phyloP scores from a whole-genome alignment of 202 grass and related monocot genomes.

The Musa balbisiana region DNA sequence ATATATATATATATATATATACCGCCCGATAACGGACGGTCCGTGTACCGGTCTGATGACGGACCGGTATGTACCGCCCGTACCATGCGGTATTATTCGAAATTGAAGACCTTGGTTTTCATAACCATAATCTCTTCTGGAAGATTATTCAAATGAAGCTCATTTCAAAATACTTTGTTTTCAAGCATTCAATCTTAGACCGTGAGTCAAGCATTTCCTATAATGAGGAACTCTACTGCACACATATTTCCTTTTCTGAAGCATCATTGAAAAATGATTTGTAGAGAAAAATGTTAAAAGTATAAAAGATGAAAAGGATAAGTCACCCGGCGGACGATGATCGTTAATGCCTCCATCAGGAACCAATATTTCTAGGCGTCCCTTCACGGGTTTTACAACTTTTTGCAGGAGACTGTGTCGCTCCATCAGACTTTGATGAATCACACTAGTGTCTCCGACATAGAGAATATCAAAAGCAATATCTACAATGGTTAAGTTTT shows the following conservation, averaged over 20 bases:
- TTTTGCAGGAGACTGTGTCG: conserved; percentile 64
- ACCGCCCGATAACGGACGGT: too few species aligned
- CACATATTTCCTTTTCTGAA: background rate
- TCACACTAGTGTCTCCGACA: conserved; percentile 83
- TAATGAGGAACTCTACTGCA: background rate
- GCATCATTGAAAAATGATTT: background rate
- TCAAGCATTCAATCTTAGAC: background rate
- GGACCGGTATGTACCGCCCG: too few species aligned
- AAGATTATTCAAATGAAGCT: background rate
- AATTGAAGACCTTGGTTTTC: background rate
- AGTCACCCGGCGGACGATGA: conserved; percentile 44
- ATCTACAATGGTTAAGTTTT: conserved; percentile 65
- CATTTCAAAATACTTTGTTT: background rate
- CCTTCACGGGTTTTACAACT: conserved; percentile 71
- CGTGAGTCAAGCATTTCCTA: background rate
- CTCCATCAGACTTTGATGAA: conserved; percentile 81
- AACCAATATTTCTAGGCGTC: conserved; percentile 72
- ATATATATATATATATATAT: too few species aligned
- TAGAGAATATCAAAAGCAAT: conserved; percentile 98
- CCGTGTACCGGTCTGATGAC: too few species aligned
- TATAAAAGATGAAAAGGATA: background rate
- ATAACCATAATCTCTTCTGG: background rate
- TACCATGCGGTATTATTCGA: too few species aligned
- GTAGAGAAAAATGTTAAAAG: background rate
- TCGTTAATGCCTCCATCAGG: conserved; percentile 69